Conservation (phyloP, 257 asterid species). For the Penstemon eatonii region DNA sequence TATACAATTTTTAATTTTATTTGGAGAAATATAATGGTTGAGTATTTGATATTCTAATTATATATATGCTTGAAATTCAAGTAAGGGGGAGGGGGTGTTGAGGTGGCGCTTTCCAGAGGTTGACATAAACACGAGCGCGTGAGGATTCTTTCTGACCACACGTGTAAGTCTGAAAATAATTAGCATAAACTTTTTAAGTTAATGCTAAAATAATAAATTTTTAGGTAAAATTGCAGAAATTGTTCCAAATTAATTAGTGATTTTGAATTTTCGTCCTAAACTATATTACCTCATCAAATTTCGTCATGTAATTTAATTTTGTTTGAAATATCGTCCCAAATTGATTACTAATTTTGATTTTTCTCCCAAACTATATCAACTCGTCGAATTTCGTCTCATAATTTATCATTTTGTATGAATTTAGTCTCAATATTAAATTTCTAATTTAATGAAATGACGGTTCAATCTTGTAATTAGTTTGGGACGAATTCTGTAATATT, state of each 20-base stretch:
- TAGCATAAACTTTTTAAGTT: not conserved
- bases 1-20: no score
- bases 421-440: no score
- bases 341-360: no score
- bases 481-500: no score
- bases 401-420: no score
- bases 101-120: conserved; percentile 58
- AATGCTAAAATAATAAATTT: not conserved
- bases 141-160: conserved; percentile 16
- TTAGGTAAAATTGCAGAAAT: not conserved
- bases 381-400: no score
- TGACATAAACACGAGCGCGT: conserved; percentile 33
- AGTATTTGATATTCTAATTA: conserved; percentile 7
- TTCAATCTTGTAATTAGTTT: no score
- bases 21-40: not conserved
- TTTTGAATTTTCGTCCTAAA: not conserved
- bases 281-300: no score
- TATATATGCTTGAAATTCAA: conserved; percentile 44
- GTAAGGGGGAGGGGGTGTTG: conserved; percentile 41
- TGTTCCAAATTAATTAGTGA: not conserved
- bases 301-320: no score
- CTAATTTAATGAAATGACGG: no score
- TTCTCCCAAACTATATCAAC: no score
- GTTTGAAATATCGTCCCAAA: no score
- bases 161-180: conserved; percentile 21